Percentiles rank a stretch among this genome's conserved stretches.
phyloP scores from a whole-genome alignment of 176 grass and related monocot species.

The Pharus latifolius region DNA sequence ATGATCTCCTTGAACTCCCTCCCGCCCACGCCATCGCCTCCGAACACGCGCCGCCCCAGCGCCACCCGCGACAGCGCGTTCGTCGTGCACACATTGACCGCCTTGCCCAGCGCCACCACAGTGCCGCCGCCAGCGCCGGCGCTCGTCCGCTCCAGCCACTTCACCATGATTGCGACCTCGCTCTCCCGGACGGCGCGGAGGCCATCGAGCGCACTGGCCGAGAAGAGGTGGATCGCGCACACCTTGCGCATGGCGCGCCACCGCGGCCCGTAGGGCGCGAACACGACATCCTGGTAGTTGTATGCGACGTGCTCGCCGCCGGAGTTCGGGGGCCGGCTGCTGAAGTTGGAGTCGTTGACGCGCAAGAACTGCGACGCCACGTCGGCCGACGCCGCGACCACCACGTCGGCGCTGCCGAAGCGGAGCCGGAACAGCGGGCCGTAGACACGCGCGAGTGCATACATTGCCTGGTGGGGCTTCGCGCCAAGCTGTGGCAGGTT shows the following conservation, averaged over 20 bases:
- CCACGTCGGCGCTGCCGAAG: slow-evolving; percentile 46
- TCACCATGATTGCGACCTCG: slow-evolving; percentile 35
- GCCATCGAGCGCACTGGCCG: slow-evolving; percentile 38
- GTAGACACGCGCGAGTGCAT: slow-evolving; percentile 18
- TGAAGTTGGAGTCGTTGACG: slow-evolving; percentile 58
- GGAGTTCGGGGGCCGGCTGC: slow-evolving; percentile 57
- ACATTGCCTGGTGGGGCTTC: slow-evolving; percentile 59
- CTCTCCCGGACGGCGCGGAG: slow-evolving; percentile 28
- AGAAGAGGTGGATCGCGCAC: slow-evolving; percentile 54
- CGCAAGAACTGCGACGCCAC: slow-evolving; percentile 50
- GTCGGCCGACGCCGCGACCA: slow-evolving; percentile 50
- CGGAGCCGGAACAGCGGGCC: slow-evolving; percentile 61
- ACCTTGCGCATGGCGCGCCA: slow-evolving; percentile 71
- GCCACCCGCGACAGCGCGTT: slow-evolving; percentile 45
- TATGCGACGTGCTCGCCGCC: slow-evolving; percentile 78
- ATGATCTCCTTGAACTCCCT: slow-evolving; percentile 63
- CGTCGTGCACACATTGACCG: slow-evolving; percentile 49
- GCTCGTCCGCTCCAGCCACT: not conserved
- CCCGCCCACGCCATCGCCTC: slow-evolving; percentile 10
- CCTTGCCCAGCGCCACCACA: slow-evolving; percentile 27
- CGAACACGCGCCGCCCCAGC: slow-evolving; percentile 54
- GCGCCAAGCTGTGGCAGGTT: slow-evolving; percentile 64
- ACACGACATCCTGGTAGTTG: slow-evolving; percentile 85
- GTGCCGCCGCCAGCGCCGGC: not conserved
- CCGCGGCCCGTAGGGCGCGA: slow-evolving; percentile 62